Conservation (phyloP, 768 basidiomycete species). For the Obba rivulosa region DNA sequence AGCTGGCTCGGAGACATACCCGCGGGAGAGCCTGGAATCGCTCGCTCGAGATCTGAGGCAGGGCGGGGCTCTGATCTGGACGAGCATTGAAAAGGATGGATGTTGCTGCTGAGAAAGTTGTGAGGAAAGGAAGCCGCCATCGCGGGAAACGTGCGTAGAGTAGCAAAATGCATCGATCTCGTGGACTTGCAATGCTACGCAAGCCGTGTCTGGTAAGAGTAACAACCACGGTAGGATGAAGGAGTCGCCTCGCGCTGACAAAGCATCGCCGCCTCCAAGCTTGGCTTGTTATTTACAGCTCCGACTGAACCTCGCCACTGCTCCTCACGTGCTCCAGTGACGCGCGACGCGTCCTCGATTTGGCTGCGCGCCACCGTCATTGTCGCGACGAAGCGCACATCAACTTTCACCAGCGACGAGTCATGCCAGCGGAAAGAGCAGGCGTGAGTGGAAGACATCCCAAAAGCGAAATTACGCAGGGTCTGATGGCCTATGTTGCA, state of each 20-base stretch:
- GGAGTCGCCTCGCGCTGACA: slow-evolving; percentile 2
- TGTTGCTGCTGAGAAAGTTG: slow-evolving; percentile 19
- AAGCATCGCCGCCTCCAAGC: background rate
- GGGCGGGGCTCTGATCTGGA: slow-evolving; percentile 9
- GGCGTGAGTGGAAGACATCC: slow-evolving; percentile 48
- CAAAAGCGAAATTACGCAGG: background rate
- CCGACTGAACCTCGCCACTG: background rate
- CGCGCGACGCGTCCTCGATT: slow-evolving; percentile 19
- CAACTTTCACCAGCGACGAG: slow-evolving; percentile 17
- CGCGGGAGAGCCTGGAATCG: slow-evolving; percentile 23
- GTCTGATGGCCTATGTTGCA: background rate
- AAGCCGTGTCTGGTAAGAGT: slow-evolving; percentile 5
- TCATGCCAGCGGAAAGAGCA: slow-evolving; percentile 75
- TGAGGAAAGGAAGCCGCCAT: slow-evolving; percentile 13
- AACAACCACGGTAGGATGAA: too few species aligned
- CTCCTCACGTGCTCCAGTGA: slow-evolving; percentile 1
- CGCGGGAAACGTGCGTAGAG: slow-evolving; percentile 8
- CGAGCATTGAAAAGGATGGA: slow-evolving; percentile 8
- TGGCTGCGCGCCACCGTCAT: background rate
- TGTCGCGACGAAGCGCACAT: slow-evolving; percentile 5
- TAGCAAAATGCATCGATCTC: slow-evolving; percentile 27
- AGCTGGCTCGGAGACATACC: slow-evolving; percentile 17
- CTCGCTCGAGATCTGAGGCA: too few species aligned
- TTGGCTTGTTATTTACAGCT: slow-evolving; percentile 5
- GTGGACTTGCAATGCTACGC: slow-evolving; percentile 26